These are phyloP conservation scores for Starmera dryadoides DNA, from an alignment of 805 yeast genomes.

Conservation along the genomic window DNA sequence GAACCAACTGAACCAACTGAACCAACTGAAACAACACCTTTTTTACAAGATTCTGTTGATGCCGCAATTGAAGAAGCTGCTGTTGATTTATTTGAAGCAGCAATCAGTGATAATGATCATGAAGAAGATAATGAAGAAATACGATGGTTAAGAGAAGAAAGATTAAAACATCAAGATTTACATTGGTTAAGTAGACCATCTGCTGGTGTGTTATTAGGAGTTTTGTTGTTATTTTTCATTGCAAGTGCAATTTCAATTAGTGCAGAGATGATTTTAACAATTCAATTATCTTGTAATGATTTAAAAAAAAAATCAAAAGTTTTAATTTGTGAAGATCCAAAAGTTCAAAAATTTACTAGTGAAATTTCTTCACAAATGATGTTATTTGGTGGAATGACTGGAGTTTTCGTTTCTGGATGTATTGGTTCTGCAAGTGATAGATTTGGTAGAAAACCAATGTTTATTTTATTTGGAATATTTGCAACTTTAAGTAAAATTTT, in stretches of 20 bases:
- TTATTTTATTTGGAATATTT: slow-evolving; percentile 26
- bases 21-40: neutral
- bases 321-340: slow-evolving; percentile 27
- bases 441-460: slow-evolving; percentile 49
- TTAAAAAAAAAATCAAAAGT: slow-evolving; percentile 8
- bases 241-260: slow-evolving; percentile 32
- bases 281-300: slow-evolving; percentile 25
- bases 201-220: slow-evolving; percentile 37
- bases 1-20: neutral
- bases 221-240: slow-evolving; percentile 35
- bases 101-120: slow-evolving; percentile 29
- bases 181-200: slow-evolving; percentile 57
- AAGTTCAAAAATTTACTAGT: slow-evolving; percentile 39
- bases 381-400: slow-evolving; percentile 35
- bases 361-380: slow-evolving; percentile 38
- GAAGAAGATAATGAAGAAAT: slow-evolving; percentile 31
- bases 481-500: slow-evolving; percentile 16
- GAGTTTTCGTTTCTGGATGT: slow-evolving; percentile 50
- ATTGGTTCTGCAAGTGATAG: slow-evolving; percentile 59
- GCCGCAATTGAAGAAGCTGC: neutral
- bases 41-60: neutral
- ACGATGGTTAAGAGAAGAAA: slow-evolving; percentile 42
- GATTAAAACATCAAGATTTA: slow-evolving; percentile 32
- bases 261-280: slow-evolving; percentile 28
- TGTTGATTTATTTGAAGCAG: slow-evolving; percentile 32